phyloP scores from a whole-genome alignment of 2,329 filamentous ascomycete species.

The Chaetomium strumarium region DNA sequence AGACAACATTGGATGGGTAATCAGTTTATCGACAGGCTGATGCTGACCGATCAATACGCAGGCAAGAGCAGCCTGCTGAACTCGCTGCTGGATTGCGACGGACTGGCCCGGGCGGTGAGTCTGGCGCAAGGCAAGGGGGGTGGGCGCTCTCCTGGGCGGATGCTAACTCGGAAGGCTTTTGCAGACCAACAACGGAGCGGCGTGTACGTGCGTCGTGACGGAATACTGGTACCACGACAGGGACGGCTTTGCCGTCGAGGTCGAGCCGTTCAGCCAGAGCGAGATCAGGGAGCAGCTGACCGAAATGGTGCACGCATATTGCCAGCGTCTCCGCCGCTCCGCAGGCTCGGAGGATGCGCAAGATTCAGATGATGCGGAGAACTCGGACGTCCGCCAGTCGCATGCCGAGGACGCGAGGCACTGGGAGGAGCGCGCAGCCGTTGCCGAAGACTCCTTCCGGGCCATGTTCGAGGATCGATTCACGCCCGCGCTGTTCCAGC shows the following conservation, averaged over 20 bases:
- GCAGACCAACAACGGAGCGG: conserved; percentile 39
- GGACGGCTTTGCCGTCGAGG: conserved; percentile 30
- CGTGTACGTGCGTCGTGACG: conserved; percentile 44
- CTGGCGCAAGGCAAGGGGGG: too few species aligned
- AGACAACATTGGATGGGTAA: too few species aligned
- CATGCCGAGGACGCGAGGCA: conserved; percentile 25
- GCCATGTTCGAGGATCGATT: conserved; percentile 32
- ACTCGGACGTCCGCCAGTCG: too few species aligned
- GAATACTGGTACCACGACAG: conserved; percentile 38
- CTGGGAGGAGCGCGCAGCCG: conserved; percentile 26
- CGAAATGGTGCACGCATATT: conserved; percentile 34
- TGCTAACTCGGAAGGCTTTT: neutral
- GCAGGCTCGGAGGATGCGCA: conserved; percentile 13
- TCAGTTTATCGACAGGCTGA: too few species aligned
- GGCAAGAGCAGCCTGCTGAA: conserved; percentile 47
- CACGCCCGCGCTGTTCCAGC: neutral
- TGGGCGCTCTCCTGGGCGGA: neutral
- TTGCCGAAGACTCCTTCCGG: conserved; percentile 35
- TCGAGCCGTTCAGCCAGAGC: conserved; percentile 30
- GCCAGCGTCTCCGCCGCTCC: conserved; percentile 29
- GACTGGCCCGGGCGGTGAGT: conserved; percentile 39
- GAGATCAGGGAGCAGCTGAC: conserved; percentile 33
- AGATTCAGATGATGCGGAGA: too few species aligned
- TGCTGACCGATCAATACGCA: too few species aligned
- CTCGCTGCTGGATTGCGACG: conserved; percentile 37